Conservation (phyloP, 116 monocot species). For the Thalassia testudinum region DNA sequence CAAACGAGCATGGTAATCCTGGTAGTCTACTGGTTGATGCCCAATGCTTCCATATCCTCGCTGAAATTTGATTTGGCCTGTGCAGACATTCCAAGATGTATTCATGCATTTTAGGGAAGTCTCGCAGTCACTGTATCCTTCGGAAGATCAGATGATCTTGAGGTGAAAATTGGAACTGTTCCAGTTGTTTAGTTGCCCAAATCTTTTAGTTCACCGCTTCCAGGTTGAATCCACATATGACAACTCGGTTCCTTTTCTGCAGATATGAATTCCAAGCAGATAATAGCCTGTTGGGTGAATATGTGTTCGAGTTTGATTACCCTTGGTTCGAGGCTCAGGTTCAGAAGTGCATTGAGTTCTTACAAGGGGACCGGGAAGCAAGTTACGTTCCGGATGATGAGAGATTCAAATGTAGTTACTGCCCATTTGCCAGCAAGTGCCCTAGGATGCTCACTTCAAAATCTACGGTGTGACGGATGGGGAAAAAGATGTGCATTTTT, state of each 20-base stretch:
- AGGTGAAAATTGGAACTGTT: constrained; percentile 17
- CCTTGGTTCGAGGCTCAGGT: constrained; percentile 39
- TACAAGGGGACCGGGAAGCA: constrained; percentile 37
- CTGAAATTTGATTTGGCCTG: too few species aligned
- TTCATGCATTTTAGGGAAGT: constrained; percentile 30
- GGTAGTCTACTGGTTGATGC: too few species aligned
- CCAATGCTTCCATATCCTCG: too few species aligned
- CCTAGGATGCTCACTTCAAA: not conserved
- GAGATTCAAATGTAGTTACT: constrained; percentile 60
- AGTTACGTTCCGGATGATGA: constrained; percentile 33
- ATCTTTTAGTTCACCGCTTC: not conserved
- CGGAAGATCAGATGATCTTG: constrained; percentile 52
- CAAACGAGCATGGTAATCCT: too few species aligned
- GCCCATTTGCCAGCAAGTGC: constrained; percentile 33
- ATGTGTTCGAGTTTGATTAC: constrained; percentile 38
- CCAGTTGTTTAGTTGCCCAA: not conserved
- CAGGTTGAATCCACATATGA: not conserved
- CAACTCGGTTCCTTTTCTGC: not conserved
- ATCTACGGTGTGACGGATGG: too few species aligned
- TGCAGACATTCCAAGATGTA: constrained; percentile 62
- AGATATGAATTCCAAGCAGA: constrained; percentile 85
- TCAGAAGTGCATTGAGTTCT: constrained; percentile 35
- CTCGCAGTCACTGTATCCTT: constrained; percentile 24
- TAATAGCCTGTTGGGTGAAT: constrained; percentile 38
- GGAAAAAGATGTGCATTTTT: too few species aligned